Percentiles rank a stretch among this genome's conserved stretches.
These are phyloP conservation scores for Odontarrhena argentea DNA, from an alignment of 345 rosid genomes.

Conservation along the genomic window DNA sequence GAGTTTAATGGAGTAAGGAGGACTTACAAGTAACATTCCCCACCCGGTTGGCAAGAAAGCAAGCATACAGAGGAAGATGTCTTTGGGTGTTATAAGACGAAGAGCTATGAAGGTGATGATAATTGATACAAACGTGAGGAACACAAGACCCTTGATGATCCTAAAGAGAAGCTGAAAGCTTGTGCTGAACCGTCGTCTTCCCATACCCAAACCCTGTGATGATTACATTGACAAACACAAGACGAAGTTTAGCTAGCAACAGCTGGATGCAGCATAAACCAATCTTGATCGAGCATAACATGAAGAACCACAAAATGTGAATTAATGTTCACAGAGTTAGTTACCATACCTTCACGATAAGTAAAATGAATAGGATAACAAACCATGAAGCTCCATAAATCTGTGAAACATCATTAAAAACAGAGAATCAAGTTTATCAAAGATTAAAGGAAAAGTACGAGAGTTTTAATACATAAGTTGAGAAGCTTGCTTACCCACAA, in stretches of 20 bases:
- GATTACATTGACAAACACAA: constrained; percentile 1
- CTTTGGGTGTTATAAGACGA: constrained; percentile 66
- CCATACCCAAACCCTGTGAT: constrained; percentile 65
- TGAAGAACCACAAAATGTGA: not conserved
- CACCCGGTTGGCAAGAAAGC: constrained; percentile 95
- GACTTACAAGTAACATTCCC: constrained; percentile 84
- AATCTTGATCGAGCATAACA: not conserved
- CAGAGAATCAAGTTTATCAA: not conserved
- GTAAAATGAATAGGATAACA: constrained; percentile 33
- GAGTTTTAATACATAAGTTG: not conserved
- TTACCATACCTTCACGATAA: constrained; percentile 46
- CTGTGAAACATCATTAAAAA: constrained; percentile 17
- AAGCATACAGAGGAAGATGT: constrained; percentile 71
- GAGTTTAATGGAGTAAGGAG: not conserved
- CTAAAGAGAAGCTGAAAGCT: constrained; percentile 76
- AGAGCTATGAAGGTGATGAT: constrained; percentile 60
- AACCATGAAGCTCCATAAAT: constrained; percentile 48
- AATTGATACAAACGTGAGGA: constrained; percentile 55
- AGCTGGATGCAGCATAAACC: not conserved
- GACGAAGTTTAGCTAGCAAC: not conserved
- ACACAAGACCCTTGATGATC: constrained; percentile 71
- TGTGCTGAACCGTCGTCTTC: constrained; percentile 69
- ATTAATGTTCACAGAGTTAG: constrained; percentile 5
- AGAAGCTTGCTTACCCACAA: constrained; percentile 49
- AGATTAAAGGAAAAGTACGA: constrained; percentile 2